phyloP scores from a whole-genome alignment of 441 rosid genomes.

The Geranium incanum region DNA sequence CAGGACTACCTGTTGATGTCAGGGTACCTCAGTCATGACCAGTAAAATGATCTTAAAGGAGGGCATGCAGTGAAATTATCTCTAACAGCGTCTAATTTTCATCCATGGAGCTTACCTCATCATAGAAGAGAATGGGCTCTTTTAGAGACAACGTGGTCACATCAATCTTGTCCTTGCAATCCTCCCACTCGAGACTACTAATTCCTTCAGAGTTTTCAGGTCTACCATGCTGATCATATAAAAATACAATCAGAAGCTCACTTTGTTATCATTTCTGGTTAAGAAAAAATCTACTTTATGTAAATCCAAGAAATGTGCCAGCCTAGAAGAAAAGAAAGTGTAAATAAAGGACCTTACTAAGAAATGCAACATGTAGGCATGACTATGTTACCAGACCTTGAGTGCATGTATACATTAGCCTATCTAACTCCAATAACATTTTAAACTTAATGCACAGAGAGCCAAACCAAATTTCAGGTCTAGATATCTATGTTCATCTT shows the following conservation, averaged over 20 bases:
- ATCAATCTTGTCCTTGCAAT: constrained; percentile 66
- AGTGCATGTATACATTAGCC: background rate
- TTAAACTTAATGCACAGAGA: background rate
- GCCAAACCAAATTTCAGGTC: background rate
- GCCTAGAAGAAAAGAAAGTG: background rate
- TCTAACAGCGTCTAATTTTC: background rate
- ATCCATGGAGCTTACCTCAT: constrained; percentile 49
- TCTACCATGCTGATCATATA: constrained; percentile 32
- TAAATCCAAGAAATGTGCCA: background rate
- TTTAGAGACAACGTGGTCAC: constrained; percentile 60
- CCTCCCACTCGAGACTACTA: constrained; percentile 56
- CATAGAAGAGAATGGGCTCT: constrained; percentile 96
- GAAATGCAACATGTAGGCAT: background rate
- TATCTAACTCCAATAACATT: background rate
- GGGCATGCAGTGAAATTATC: constrained; percentile 1
- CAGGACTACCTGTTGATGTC: constrained; percentile 58
- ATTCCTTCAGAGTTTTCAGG: constrained; percentile 24
- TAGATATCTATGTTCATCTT: background rate
- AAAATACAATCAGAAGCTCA: constrained; percentile 9
- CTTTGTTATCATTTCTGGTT: background rate
- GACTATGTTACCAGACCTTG: constrained; percentile 4
- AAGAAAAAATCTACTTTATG: background rate
- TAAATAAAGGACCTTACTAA: background rate
- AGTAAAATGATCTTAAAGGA: constrained; percentile 14
- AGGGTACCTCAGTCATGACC: constrained; percentile 20